Evolutionary conservation across 257 asterid genomes (phyloP), one percentile per base, ranked within the genome.

Genomic region (Jacaranda mimosifolia): DNA sequence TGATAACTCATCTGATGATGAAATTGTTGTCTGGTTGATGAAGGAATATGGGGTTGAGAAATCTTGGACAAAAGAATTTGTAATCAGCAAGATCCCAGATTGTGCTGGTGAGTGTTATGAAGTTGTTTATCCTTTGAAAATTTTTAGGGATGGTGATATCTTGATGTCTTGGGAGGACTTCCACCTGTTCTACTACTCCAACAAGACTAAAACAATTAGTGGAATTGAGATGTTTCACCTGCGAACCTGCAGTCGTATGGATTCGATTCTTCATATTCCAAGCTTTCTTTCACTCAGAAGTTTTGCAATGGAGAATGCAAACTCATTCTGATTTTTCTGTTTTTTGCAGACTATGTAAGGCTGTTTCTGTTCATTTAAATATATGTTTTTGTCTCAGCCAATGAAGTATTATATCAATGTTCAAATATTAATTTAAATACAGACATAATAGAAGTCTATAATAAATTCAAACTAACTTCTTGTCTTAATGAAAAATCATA

Each of bases 11-110:
- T 74, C 77, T 14, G 82, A 73, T 15, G 48, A 15, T 1, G 81
- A 81, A 46, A 68, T 89, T 42, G 80, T 73, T n/a, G 49, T 89
- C 1, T 86, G 91, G 94, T 66, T 71, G 71, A 79, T 89, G 91
- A 85, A 82, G 81, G 85, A 86, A 52, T 85, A 85, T 13, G 86
- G 85, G 65, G 80, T 75, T 1, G 78, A 81, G 79, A 76, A 66
- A 46, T 72, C 82, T 19, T 85, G 93, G 93, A 66, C 3, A 1
- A 81, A 72, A 45, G 73, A 83, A 53, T 69, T 36, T 59, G 86
- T 80, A 4, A 69, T 84, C 9, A 58, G 75, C 53, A 62, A 78
- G 45, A 18, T 53, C 48, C 21, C 79, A 3, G 67, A 68, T 72
- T 15, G 52, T 39, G 66, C 4, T 6, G 68, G 79, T 3, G 74